Conservation (phyloP, 345 rosid species). For the Rubroshorea leprosula region DNA sequence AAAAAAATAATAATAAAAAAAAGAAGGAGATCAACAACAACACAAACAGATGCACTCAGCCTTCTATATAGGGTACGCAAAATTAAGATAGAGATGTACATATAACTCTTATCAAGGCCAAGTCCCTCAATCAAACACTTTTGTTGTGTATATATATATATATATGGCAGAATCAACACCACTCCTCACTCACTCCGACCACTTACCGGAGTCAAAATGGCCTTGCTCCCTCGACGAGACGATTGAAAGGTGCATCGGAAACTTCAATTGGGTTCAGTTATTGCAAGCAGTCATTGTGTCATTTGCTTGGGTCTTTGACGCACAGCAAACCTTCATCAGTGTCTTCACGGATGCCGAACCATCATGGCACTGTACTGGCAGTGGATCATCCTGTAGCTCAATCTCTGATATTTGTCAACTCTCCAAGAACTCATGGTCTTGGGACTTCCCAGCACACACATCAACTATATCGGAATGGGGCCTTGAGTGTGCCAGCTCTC, state of each 20-base stretch:
- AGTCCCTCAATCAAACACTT: no score
- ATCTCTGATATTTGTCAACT: conserved; percentile 27
- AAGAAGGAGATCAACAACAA: no score
- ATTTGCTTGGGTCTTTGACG: conserved; percentile 42
- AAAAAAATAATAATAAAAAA: no score
- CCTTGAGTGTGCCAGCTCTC: conserved; percentile 38
- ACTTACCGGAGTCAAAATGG: conserved; percentile 6
- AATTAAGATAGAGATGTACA: no score
- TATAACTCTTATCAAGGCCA: no score
- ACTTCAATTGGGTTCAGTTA: conserved; percentile 37
- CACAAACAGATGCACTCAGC: no score
- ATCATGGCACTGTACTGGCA: conserved; percentile 43
- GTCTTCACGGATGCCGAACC: conserved; percentile 59
- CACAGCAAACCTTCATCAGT: conserved; percentile 57
- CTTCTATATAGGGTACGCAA: no score
- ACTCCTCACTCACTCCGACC: conserved; percentile 24
- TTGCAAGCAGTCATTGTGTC: conserved; percentile 49
- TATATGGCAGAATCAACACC: conserved; percentile 20
- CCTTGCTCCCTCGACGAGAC: conserved; percentile 30
- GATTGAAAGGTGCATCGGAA: conserved; percentile 41
- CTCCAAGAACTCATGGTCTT: conserved; percentile 37
- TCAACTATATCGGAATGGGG: conserved; percentile 49
- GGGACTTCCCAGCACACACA: conserved; percentile 27
- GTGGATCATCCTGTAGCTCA: conserved; percentile 6
- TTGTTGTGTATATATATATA: no score